A percentile compares a stretch with the other conserved stretches of the same genome.
These are phyloP conservation scores for Pholiota microspora DNA, from an alignment of 768 basidiomycete genomes.

Conservation along the genomic window DNA sequence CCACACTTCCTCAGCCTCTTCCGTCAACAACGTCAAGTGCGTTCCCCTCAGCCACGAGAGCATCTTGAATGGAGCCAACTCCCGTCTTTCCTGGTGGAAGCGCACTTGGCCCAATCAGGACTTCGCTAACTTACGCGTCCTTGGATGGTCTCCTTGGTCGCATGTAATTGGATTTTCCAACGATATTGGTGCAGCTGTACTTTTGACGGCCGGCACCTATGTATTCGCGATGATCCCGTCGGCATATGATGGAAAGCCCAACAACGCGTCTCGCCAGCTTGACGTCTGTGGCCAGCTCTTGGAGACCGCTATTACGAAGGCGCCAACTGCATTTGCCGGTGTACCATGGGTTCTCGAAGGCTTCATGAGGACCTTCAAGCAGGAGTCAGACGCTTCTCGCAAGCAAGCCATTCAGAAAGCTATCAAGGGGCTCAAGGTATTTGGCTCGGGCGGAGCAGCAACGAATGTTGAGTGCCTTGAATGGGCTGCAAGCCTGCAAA, in stretches of 20 bases:
- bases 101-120: conserved; percentile 25
- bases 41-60: conserved; percentile 29
- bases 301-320: conserved; percentile 23
- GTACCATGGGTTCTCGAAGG: conserved; percentile 34
- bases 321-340: conserved; percentile 25
- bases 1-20: conserved; percentile 34
- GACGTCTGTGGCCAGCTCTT: conserved; percentile 25
- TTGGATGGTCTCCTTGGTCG: conserved; percentile 34
- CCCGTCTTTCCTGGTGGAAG: conserved; percentile 27
- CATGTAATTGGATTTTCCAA: conserved; percentile 29
- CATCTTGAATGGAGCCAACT: conserved; percentile 22
- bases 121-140: conserved; percentile 24
- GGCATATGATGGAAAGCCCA: conserved; percentile 17
- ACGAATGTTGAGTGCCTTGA: conserved; percentile 25
- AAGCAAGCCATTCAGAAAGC: conserved; percentile 18
- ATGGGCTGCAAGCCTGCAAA: conserved; percentile 24
- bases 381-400: conserved; percentile 18
- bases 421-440: conserved; percentile 24
- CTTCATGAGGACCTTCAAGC: conserved; percentile 22
- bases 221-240: conserved; percentile 30
- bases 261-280: conserved; percentile 16
- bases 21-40: conserved; percentile 31
- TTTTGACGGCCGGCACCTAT: conserved; percentile 30
- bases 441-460: conserved; percentile 28
- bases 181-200: conserved; percentile 25